Evolutionary conservation across 345 rosid species (phyloP).

Genomic region (Kandelia obovata): DNA sequence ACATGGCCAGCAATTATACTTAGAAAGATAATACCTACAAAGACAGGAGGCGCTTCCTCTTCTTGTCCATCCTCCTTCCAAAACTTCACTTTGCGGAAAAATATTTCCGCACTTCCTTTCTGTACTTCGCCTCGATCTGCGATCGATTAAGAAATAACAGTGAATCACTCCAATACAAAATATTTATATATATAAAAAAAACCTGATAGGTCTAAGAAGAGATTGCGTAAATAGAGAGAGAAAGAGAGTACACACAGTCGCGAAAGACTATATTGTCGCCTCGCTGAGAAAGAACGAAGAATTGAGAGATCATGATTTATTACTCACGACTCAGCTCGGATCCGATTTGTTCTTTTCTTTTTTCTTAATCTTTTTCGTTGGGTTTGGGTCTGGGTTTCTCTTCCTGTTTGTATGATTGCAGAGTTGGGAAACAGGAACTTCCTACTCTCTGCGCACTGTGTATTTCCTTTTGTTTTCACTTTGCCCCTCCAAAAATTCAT

Average conservation of each 20-base stretch:
- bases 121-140: slow-evolving; percentile 89
- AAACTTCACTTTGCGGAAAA: slow-evolving; percentile 95
- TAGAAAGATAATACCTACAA: slow-evolving; percentile 75
- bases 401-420: too few relatives aligned
- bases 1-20: not conserved
- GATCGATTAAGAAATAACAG: not conserved
- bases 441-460: too few relatives aligned
- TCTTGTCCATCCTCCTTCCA: slow-evolving; percentile 96
- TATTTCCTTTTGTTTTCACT: too few relatives aligned
- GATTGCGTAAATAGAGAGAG: not conserved
- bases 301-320: slow-evolving; percentile 79
- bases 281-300: slow-evolving; percentile 93
- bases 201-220: not conserved
- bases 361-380: not conserved
- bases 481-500: too few relatives aligned
- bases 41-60: slow-evolving; percentile 90
- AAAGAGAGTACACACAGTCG: slow-evolving; percentile 60
- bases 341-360: not conserved
- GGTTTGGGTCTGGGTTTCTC: too few relatives aligned
- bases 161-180: not conserved
- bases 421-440: too few relatives aligned
- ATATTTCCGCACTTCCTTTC: slow-evolving; percentile 89
- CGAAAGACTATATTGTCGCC: slow-evolving; percentile 98
- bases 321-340: not conserved
- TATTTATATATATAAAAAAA: not conserved